These are phyloP conservation scores for Lactuca sativa DNA, from an alignment of 129 eudicot species.

Conservation along the genomic window DNA sequence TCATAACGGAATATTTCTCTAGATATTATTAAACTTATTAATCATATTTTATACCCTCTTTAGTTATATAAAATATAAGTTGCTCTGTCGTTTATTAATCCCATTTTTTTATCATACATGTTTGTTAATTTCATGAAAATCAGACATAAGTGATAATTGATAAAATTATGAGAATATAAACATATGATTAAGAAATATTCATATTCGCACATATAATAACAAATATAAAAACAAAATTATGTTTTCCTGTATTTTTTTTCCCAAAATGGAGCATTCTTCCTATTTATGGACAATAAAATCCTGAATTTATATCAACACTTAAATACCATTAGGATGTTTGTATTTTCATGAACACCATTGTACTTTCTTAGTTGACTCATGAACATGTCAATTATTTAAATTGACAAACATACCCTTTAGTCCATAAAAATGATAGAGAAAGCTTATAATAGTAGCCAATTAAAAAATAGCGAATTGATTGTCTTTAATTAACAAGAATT, in stretches of 20 bases:
- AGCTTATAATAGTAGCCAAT: conserved; percentile 22
- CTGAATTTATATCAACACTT: not conserved
- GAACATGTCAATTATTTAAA: not conserved
- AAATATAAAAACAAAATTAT: too few species aligned
- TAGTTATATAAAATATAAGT: too few species aligned
- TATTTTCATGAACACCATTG: not conserved
- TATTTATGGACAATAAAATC: not conserved
- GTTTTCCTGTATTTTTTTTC: not conserved
- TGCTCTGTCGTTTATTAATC: not conserved
- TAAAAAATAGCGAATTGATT: conserved; percentile 18
- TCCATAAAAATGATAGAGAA: not conserved
- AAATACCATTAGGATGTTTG: not conserved
- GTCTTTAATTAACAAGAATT: conserved; percentile 19
- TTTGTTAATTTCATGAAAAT: not conserved
- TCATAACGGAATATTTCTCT: too few species aligned
- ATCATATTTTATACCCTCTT: too few species aligned
- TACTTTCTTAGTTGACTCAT: not conserved
- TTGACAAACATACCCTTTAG: conserved; percentile 6
- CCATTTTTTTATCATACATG: not conserved
- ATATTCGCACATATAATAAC: not conserved
- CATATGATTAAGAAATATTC: not conserved
- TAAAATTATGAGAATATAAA: not conserved
- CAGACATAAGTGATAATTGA: not conserved
- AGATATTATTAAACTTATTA: too few species aligned
- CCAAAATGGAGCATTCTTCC: not conserved